phyloP scores from a whole-genome alignment of 176 grass and related monocot genomes.

The Ananas comosus region DNA sequence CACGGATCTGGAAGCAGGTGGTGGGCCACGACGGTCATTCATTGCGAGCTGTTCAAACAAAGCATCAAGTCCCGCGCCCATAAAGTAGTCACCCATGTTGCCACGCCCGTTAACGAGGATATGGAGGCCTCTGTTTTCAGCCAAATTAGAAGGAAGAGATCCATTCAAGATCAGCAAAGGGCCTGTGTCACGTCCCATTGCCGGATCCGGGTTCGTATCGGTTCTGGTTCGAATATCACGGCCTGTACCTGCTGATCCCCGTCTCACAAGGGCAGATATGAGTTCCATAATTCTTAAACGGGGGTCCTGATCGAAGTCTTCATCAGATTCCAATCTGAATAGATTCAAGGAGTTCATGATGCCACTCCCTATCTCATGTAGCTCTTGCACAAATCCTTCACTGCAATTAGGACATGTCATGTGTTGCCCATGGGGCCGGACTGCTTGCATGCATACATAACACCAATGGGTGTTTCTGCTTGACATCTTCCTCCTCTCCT shows the following conservation, averaged over 20 bases:
- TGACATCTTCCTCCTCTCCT: neutral
- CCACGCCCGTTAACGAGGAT: constrained; percentile 26
- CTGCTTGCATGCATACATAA: constrained; percentile 1
- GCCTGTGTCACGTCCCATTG: constrained; percentile 3
- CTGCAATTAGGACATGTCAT: constrained; percentile 73
- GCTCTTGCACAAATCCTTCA: constrained; percentile 78
- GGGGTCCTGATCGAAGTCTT: constrained; percentile 7
- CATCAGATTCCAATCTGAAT: constrained; percentile 27
- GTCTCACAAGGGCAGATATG: constrained; percentile 54
- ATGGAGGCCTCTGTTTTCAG: constrained; percentile 17
- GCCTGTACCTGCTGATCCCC: constrained; percentile 34
- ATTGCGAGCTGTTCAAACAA: constrained; percentile 48
- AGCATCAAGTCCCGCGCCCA: constrained; percentile 44
- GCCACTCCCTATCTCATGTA: constrained; percentile 50
- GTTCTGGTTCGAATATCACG: constrained; percentile 22
- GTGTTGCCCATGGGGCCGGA: neutral
- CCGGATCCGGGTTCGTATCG: constrained; percentile 6
- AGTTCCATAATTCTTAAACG: constrained; percentile 65
- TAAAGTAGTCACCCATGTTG: constrained; percentile 40
- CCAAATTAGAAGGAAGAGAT: constrained; percentile 20
- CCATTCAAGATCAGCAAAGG: constrained; percentile 33
- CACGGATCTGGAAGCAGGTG: constrained; percentile 22
- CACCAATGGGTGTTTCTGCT: constrained; percentile 8
- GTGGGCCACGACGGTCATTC: constrained; percentile 9
- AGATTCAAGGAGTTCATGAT: constrained; percentile 43